These are phyloP conservation scores for Colletotrichum cereale DNA, from an alignment of 2,329 filamentous ascomycete genomes.

Conservation along the genomic window DNA sequence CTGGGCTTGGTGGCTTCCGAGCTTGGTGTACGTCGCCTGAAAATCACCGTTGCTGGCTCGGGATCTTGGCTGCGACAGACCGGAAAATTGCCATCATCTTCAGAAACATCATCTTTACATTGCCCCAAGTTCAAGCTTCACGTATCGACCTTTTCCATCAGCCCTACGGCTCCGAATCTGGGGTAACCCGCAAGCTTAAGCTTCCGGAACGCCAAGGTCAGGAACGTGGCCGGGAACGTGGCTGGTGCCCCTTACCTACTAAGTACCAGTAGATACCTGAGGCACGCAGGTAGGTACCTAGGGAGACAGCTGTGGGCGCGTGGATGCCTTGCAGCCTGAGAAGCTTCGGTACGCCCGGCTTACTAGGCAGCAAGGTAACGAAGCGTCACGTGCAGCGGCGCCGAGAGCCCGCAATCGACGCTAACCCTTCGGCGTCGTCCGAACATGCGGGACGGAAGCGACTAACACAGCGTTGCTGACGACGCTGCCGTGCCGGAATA, in stretches of 20 bases:
- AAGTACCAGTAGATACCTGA: background rate
- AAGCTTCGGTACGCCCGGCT: conserved; percentile 20
- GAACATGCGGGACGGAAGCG: conserved; percentile 31
- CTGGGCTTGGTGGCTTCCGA: conserved; percentile 1
- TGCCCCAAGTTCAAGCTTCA: conserved; percentile 35
- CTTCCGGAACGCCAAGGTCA: conserved; percentile 32
- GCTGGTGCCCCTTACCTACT: conserved; percentile 28
- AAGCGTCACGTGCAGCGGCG: conserved; percentile 30
- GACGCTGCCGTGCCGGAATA: conserved; percentile 37
- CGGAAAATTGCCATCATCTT: conserved; percentile 4
- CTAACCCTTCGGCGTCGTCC: conserved; percentile 42
- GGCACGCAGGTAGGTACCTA: background rate
- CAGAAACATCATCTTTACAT: background rate
- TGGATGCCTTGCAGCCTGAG: conserved; percentile 32
- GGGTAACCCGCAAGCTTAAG: conserved; percentile 37
- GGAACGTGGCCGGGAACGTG: conserved; percentile 37
- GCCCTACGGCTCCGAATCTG: conserved; percentile 40
- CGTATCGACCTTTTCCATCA: conserved; percentile 34
- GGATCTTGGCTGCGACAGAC: background rate
- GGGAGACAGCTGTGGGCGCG: background rate
- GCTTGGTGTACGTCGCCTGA: background rate
- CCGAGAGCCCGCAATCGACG: conserved; percentile 33
- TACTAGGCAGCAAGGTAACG: conserved; percentile 20
- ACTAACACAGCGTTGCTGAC: conserved; percentile 36
- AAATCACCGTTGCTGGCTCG: background rate